Conservation (phyloP, 768 basidiomycete genomes). For the Naganishia vaughanmartiniae region DNA sequence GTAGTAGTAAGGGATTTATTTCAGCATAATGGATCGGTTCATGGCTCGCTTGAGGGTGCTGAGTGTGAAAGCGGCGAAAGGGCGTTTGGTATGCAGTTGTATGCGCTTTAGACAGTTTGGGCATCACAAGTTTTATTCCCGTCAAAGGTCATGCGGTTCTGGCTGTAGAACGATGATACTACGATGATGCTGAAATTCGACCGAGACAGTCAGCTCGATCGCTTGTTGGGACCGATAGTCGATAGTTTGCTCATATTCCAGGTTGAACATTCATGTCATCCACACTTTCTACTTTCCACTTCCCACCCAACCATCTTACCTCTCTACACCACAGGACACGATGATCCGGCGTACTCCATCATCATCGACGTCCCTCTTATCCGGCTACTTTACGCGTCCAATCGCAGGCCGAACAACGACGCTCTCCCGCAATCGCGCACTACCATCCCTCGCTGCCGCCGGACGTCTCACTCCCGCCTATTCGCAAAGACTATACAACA, state of each 20-base stretch:
- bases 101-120: no score
- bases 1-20: neutral
- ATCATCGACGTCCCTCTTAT: neutral
- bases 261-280: no score
- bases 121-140: no score
- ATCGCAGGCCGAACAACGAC: neutral
- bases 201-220: neutral
- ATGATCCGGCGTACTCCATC: neutral
- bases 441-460: neutral
- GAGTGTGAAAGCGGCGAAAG: no score
- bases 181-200: neutral
- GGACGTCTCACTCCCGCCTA: no score
- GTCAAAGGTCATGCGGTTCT: no score
- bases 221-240: neutral
- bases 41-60: neutral
- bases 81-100: no score
- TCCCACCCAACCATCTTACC: no score
- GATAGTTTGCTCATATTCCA: neutral
- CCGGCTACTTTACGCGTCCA: neutral
- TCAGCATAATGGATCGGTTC: no score
- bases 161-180: no score
- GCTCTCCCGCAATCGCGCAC: neutral
- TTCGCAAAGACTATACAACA: neutral
- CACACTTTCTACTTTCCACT: no score
- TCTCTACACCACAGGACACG: neutral